phyloP scores from a whole-genome alignment of 371 early-diverging fungal genomes.

The Actinomortierella ambigua region DNA sequence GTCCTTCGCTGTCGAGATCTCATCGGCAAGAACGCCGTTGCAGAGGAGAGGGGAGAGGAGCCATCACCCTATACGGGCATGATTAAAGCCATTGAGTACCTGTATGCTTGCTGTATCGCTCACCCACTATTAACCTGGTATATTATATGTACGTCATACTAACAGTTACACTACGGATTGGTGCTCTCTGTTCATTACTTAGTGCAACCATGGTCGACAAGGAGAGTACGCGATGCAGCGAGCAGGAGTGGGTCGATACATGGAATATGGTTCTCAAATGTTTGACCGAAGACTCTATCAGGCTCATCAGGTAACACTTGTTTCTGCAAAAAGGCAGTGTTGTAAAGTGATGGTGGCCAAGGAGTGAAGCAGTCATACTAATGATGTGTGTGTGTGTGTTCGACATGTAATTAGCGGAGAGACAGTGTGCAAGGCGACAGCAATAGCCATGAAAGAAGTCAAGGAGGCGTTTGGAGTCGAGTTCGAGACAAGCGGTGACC shows the following conservation, averaged over 20 bases:
- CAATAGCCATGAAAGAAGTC: slow-evolving; percentile 3
- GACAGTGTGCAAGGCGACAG: slow-evolving; percentile 13
- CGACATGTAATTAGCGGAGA: slow-evolving; percentile 6
- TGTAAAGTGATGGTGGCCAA: no score
- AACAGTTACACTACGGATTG: no score
- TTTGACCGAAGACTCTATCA: slow-evolving; percentile 5
- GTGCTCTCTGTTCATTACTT: neutral
- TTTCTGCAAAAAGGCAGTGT: no score
- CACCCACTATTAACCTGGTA: no score
- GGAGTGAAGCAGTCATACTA: no score
- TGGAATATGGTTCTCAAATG: slow-evolving; percentile 10
- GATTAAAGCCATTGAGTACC: slow-evolving; percentile 1
- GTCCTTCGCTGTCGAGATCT: slow-evolving; percentile 3
- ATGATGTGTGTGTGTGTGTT: no score
- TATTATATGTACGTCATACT: no score
- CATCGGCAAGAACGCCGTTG: slow-evolving; percentile 8
- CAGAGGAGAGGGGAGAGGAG: slow-evolving; percentile 2
- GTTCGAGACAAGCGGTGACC: slow-evolving; percentile 8
- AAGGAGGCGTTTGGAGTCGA: slow-evolving; percentile 13
- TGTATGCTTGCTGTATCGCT: slow-evolving; percentile 1
- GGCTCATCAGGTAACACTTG: slow-evolving; percentile 6
- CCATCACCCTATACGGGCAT: neutral
- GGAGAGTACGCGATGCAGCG: slow-evolving; percentile 3
- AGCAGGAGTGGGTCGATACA: slow-evolving; percentile 6
- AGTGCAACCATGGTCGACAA: slow-evolving; percentile 11